Conservation (phyloP, 192 early-diverging fungal genomes). For the Umbelopsis ramanniana region DNA sequence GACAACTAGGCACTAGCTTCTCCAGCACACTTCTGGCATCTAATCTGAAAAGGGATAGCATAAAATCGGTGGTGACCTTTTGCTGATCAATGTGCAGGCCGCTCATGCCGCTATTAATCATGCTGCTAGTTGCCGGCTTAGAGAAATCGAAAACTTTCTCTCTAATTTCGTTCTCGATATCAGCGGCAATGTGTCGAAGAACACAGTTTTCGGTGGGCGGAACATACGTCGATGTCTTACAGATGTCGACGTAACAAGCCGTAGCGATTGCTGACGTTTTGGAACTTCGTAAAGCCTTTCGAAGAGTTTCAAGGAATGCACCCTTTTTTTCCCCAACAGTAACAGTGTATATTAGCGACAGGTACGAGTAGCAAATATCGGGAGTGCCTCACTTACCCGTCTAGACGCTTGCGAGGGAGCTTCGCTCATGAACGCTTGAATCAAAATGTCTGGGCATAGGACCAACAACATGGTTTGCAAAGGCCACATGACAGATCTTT, state of each 20-base stretch:
- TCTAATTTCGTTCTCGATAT: slow-evolving; percentile 72
- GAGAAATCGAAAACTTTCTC: slow-evolving; percentile 42
- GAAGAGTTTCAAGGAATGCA: slow-evolving; percentile 54
- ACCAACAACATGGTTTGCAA: slow-evolving; percentile 82
- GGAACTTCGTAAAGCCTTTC: slow-evolving; percentile 52
- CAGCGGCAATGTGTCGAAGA: slow-evolving; percentile 60
- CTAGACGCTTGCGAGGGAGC: slow-evolving; percentile 16
- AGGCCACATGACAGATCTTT: slow-evolving; percentile 82
- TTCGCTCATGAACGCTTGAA: slow-evolving; percentile 61
- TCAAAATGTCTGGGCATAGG: slow-evolving; percentile 81
- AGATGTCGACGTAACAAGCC: slow-evolving; percentile 75
- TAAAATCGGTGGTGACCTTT: slow-evolving; percentile 64
- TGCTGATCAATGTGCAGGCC: slow-evolving; percentile 71
- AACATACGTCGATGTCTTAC: slow-evolving; percentile 69
- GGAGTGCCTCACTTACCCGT: not conserved
- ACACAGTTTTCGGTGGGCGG: slow-evolving; percentile 61
- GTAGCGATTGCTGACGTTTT: slow-evolving; percentile 64
- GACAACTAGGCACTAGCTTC: slow-evolving; percentile 66
- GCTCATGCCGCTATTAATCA: not conserved
- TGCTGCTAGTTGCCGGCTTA: not conserved
- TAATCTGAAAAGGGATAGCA: slow-evolving; percentile 71
- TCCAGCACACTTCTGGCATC: slow-evolving; percentile 72
- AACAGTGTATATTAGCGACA: no score
- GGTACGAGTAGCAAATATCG: no score
- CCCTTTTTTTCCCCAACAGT: slow-evolving; percentile 24